Evolutionary conservation across 768 basidiomycete species (phyloP).

Genomic region (Boletus bicolor): DNA sequence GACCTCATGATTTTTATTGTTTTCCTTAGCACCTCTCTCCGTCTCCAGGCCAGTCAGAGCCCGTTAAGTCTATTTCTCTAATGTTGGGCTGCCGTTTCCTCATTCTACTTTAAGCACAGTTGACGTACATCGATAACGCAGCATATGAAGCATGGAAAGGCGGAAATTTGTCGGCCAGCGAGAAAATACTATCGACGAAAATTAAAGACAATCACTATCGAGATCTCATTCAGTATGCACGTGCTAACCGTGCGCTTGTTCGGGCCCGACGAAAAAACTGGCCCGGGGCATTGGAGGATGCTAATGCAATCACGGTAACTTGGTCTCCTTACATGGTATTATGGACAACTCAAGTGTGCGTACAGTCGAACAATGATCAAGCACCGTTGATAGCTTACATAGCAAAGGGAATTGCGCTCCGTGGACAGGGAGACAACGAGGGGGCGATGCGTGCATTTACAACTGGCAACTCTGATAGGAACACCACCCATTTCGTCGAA

Average conservation of each 20-base stretch:
- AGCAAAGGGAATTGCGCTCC: constrained; percentile 2
- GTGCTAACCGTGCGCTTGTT: constrained; percentile 17
- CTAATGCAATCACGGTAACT: background rate
- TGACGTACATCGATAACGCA: constrained; percentile 8
- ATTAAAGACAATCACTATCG: background rate
- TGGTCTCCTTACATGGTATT: background rate
- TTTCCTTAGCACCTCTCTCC: constrained; percentile 3
- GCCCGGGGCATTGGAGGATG: constrained; percentile 7
- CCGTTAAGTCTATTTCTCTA: constrained; percentile 1
- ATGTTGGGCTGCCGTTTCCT: background rate
- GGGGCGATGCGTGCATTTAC: background rate
- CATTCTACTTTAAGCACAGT: background rate
- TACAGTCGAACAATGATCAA: background rate
- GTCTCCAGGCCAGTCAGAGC: background rate
- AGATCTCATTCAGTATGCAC: background rate
- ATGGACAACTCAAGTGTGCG: background rate
- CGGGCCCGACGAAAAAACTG: constrained; percentile 5
- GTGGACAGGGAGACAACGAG: background rate
- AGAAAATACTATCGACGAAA: constrained; percentile 10
- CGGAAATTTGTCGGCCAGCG: constrained; percentile 2
- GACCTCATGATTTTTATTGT: background rate
- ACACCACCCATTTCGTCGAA: background rate
- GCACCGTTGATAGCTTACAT: constrained; percentile 1
- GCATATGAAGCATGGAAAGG: constrained; percentile 5
- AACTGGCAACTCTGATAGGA: background rate